Evolutionary conservation across 1,139 yeast genomes (phyloP), one percentile per base, ranked within the genome.

Genomic region (Geotrichum candidum): DNA sequence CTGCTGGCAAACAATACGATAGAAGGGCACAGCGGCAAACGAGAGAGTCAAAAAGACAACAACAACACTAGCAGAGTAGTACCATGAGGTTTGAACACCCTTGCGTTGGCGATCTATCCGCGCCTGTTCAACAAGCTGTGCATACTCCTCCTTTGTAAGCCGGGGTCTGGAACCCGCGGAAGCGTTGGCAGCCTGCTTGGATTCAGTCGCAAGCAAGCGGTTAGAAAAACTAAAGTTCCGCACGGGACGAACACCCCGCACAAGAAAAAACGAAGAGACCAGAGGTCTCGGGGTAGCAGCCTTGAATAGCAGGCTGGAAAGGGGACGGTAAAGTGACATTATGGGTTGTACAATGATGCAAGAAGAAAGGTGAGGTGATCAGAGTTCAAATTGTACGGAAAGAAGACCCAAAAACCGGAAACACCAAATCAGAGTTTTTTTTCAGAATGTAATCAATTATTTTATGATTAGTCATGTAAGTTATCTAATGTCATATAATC

Each of bases 21-120:
- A 95, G 25, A 95, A 77, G 2, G 99, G 98, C 11, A 95, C 99
- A 0, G 97, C 90, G 11, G 94, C 89, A 74, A 91, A 94, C 0
- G 96, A 82, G 27, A 94, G 78, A 0, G 97, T 94, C 55, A 90
- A 77, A 65, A 90, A 90, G 10, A 86, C 77, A 35, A 94, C 77
- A 15, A 87, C 86, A 52, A 90, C 78, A 31, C 96, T 86, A 0
- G 86, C 78, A 1, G 94, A 78, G 72, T 92, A 92, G 71, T 87
- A 83, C 3, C 87, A 84, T 11, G 89, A 84, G 0, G 96, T 78
- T 51, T 75, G 72, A 66, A 63, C 72, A 65, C 65, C 75, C 69
- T 65, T 73, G 65, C 68, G 74, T 66, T 68, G 74, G 64, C 69
- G 70, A 25, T 68, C 66, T n/a, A 68, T 65, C 33, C 77, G 70